Evolutionary conservation across 768 basidiomycete genomes (phyloP).

Genomic region (Pleurotus ostreatus): DNA sequence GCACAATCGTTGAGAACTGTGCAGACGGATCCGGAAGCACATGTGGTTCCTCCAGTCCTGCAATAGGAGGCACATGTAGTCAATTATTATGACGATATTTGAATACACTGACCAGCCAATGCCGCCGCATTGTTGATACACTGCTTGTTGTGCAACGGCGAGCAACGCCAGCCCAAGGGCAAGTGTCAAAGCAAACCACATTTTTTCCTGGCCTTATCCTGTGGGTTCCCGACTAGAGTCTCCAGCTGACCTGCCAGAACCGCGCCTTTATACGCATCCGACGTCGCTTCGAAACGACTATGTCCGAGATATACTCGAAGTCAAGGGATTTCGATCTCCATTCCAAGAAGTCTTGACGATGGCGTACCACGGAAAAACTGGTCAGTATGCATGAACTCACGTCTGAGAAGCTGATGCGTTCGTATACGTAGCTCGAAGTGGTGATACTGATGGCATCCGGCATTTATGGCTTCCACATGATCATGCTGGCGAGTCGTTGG

Average conservation of each 20-base stretch:
- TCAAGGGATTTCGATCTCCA: neutral
- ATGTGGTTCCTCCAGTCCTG: constrained; percentile 48
- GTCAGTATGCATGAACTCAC: neutral
- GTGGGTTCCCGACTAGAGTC: neutral
- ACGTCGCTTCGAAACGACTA: constrained; percentile 1
- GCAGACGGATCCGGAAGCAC: constrained; percentile 41
- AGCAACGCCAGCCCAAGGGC: constrained; percentile 18
- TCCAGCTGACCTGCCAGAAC: neutral
- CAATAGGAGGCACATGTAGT: neutral
- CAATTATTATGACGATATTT: neutral
- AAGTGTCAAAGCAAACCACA: constrained; percentile 13
- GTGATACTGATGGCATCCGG: neutral
- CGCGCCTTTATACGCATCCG: neutral
- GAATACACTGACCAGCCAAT: constrained; percentile 37
- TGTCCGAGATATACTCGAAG: constrained; percentile 4
- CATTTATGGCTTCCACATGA: neutral
- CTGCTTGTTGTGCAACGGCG: constrained; percentile 32
- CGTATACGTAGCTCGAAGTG: neutral
- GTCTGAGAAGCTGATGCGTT: neutral
- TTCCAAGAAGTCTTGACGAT: neutral
- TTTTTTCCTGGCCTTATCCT: constrained; percentile 4
- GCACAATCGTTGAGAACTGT: constrained; percentile 40
- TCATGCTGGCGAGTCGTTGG: neutral
- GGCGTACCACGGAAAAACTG: constrained; percentile 5
- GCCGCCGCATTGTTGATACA: constrained; percentile 48